A percentile compares a stretch with the other conserved stretches of the same genome.
Evolutionary conservation across 345 rosid genomes (phyloP).

Genomic region (Clausena lansium): DNA sequence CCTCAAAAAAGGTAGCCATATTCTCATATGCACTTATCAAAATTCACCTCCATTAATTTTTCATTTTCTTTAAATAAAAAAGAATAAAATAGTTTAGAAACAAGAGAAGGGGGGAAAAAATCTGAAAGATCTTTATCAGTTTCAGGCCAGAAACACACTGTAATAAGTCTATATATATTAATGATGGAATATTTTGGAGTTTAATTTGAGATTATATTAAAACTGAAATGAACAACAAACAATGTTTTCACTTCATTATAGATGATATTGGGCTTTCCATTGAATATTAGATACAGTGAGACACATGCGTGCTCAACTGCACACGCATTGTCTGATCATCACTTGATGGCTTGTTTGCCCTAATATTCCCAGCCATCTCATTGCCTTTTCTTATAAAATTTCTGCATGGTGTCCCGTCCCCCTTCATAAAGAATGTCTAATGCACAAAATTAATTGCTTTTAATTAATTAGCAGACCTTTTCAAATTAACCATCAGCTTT

Average conservation of each 20-base stretch:
- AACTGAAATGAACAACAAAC: neutral
- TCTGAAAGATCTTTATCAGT: neutral
- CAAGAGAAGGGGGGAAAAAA: neutral
- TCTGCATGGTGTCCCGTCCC: neutral
- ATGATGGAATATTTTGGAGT: neutral
- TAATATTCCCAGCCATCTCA: neutral
- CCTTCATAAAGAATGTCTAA: neutral
- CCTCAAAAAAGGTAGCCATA: constrained; percentile 7
- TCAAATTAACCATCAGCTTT: neutral
- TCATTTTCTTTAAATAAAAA: neutral
- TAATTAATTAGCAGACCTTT: constrained; percentile 7
- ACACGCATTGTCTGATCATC: neutral
- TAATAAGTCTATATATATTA: neutral
- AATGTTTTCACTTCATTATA: neutral
- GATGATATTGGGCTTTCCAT: neutral
- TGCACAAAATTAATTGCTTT: neutral
- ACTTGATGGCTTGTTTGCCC: neutral
- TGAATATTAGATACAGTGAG: constrained; percentile 2
- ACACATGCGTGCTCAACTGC: constrained; percentile 3
- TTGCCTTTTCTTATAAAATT: neutral
- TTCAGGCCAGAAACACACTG: neutral
- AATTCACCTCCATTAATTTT: neutral
- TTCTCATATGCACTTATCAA: constrained; percentile 2
- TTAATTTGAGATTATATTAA: neutral
- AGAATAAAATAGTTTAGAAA: neutral